Percentiles rank a stretch among this genome's conserved stretches.
Evolutionary conservation across 2,329 filamentous ascomycete genomes (phyloP).

Genomic region (Beauveria medogensis): DNA sequence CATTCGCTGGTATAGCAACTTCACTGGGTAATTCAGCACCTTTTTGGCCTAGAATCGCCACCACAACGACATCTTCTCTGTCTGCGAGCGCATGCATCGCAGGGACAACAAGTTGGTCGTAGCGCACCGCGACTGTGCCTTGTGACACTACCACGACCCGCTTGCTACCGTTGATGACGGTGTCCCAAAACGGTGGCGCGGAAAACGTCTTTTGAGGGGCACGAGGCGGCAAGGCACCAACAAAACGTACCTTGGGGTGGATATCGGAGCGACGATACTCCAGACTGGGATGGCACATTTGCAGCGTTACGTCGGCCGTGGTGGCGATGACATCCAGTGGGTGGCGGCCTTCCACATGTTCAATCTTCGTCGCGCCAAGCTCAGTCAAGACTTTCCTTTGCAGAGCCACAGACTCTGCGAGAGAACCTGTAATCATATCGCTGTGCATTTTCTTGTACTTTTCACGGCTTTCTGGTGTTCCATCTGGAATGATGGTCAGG

Average conservation of each 20-base stretch:
- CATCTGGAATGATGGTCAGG: conserved; percentile 30
- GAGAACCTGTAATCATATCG: not conserved
- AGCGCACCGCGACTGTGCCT: conserved; percentile 34
- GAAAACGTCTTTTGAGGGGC: conserved; percentile 19
- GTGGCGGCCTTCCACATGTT: conserved; percentile 23
- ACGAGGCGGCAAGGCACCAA: conserved; percentile 32
- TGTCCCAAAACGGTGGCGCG: conserved; percentile 39
- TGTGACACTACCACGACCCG: conserved; percentile 39
- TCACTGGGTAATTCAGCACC: conserved; percentile 18
- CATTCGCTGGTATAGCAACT: conserved; percentile 30
- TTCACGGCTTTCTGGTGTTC: conserved; percentile 25
- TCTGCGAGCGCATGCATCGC: conserved; percentile 33
- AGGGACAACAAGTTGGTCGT: conserved; percentile 35
- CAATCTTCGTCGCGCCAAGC: conserved; percentile 11
- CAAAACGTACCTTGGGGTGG: conserved; percentile 32
- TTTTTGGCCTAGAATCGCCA: conserved; percentile 23
- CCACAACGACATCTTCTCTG: conserved; percentile 29
- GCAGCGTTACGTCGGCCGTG: conserved; percentile 26
- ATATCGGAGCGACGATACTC: conserved; percentile 31
- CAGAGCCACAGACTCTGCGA: not conserved
- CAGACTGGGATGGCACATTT: conserved; percentile 30
- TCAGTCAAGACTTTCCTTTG: not conserved
- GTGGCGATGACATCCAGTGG: conserved; percentile 18
- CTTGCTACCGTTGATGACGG: conserved; percentile 26
- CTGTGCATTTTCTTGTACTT: conserved; percentile 22